phyloP scores from a whole-genome alignment of 176 grass and related monocot species.

The Calamus simplicifolius region DNA sequence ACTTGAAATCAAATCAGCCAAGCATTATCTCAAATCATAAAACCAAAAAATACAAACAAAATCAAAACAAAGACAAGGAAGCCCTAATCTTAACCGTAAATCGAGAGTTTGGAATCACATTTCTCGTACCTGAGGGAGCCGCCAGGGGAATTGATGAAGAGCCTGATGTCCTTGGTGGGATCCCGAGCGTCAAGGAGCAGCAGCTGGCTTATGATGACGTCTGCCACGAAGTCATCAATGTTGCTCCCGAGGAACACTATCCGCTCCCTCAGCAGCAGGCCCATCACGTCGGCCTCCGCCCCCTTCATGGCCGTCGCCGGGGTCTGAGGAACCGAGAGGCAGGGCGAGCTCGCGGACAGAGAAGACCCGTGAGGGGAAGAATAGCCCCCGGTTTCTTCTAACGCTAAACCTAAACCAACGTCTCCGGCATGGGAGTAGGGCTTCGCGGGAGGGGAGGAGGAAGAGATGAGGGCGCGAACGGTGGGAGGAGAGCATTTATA shows the following conservation, averaged over 20 bases:
- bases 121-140: constrained; percentile 51
- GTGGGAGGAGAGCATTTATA: neutral
- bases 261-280: constrained; percentile 64
- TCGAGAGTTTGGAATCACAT: neutral
- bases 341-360: neutral
- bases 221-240: constrained; percentile 86
- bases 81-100: neutral
- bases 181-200: constrained; percentile 84
- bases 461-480: constrained; percentile 8
- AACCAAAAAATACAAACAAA: too few species aligned
- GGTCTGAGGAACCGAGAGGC: neutral
- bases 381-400: neutral
- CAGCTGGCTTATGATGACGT: constrained; percentile 76
- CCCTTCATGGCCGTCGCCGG: constrained; percentile 29
- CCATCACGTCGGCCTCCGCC: constrained; percentile 38
- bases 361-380: neutral
- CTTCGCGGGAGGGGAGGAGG: constrained; percentile 21
- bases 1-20: too few species aligned
- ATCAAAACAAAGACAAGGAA: too few species aligned
- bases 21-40: too few species aligned
- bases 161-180: constrained; percentile 57
- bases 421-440: constrained; percentile 26
- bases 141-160: constrained; percentile 80
- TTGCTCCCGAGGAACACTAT: constrained; percentile 83
- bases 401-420: constrained; percentile 14